Evolutionary conservation across 2,329 filamentous ascomycete species (phyloP), one percentile per base, ranked within the genome.

Genomic region (Monosporascus sp.): DNA sequence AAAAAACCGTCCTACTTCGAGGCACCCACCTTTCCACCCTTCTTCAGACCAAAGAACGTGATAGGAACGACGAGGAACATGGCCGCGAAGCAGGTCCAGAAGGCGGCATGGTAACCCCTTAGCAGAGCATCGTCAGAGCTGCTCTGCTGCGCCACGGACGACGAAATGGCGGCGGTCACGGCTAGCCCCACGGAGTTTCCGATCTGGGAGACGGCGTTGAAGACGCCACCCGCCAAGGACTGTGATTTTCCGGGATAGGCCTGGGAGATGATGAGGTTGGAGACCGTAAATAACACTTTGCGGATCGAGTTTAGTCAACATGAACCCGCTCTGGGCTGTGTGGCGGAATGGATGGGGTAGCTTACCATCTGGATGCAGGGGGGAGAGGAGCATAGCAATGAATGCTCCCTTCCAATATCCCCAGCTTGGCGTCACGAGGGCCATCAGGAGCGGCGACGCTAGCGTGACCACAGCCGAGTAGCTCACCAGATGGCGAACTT

Each of bases 191-290:
- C 31, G 24, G 27, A 31, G 26, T 51, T 76, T 0, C 82, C 82
- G 52, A 85, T 77, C 56, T 85, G 81, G 0, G 74, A 69, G 1
- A 79, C 71, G 0, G 81, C 83, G 56, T 83, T 84, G 64, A 85
- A 86, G 0, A 86, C 82, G 0, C 80, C 82, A 0, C 83, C 84
- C 0, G 81, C 82, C 0, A 86, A 68, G 0, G 79, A 79, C 53
- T 86, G 82, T 1, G 74, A 83, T 8, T 80, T 68, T n/a, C 75
- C 70, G 0, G 80, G 77, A 56, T 85, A 85, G 43, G 72, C 74
- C 16, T 80, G 76, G 0, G 76, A 74, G 7, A 85, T 75, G 3
- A 84, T 67, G 20, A 85, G 72, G 22, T 79, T 69, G 0, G 76
- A 79, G 2, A 85, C 75, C 0, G 79, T 84, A 61, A 83, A 84